A percentile compares a stretch with the other conserved stretches of the same genome.
Evolutionary conservation across 2,329 filamentous ascomycete species (phyloP).

Genomic region (Penicillium hesseltinei): DNA sequence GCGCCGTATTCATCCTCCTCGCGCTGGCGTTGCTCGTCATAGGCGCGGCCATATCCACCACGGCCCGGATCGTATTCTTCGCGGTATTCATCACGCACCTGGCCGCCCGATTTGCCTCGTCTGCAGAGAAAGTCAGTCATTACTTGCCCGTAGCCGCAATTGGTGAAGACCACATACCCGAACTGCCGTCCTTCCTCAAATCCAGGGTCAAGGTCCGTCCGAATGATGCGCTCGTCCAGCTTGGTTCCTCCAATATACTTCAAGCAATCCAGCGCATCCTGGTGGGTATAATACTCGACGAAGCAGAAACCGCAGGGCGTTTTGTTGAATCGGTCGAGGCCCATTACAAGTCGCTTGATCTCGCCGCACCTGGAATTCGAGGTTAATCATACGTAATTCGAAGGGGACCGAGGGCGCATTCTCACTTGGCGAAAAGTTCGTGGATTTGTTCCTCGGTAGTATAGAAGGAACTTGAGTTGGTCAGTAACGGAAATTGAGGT

Average conservation of each 20-base stretch:
- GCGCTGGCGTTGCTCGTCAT: slow-evolving; percentile 59
- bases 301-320: slow-evolving; percentile 99
- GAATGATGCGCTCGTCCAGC: slow-evolving; percentile 92
- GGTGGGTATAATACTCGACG: slow-evolving; percentile 97
- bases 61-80: slow-evolving; percentile 95
- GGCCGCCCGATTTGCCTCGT: slow-evolving; percentile 89
- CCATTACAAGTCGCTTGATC: slow-evolving; percentile 98
- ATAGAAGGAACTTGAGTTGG: slow-evolving; percentile 75
- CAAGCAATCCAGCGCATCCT: slow-evolving; percentile 95
- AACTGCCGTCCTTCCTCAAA: slow-evolving; percentile 97
- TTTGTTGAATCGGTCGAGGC: slow-evolving; percentile 93
- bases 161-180: slow-evolving; percentile 51
- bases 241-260: slow-evolving; percentile 99
- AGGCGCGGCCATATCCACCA: slow-evolving; percentile 80
- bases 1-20: slow-evolving; percentile 61
- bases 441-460: slow-evolving; percentile 99
- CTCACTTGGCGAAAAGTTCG: slow-evolving; percentile 85
- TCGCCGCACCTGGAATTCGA: slow-evolving; percentile 66
- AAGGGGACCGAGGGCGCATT: background rate
- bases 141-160: background rate
- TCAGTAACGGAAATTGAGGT: slow-evolving; percentile 14
- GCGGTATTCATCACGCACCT: slow-evolving; percentile 95
- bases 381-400: slow-evolving; percentile 10
- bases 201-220: slow-evolving; percentile 91
- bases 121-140: slow-evolving; percentile 34